Evolutionary conservation across 371 early-diverging fungal species (phyloP), one percentile per base, ranked within the genome.

Genomic region (Rhizoclosmatium hyalinum): DNA sequence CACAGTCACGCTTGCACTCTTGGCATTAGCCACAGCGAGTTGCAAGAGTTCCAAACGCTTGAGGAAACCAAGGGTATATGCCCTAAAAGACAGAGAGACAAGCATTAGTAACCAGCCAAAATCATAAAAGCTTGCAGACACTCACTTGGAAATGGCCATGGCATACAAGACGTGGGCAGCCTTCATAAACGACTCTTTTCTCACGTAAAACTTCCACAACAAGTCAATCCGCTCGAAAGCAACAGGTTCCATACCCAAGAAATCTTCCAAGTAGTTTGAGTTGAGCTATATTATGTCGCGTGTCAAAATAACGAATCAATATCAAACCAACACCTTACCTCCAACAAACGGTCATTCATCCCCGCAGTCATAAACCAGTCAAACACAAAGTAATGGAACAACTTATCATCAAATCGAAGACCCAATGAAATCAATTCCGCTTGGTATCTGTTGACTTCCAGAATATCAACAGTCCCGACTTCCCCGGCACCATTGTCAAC

Each of bases 181-280:
- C 41, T 90, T 87, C 43, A 83, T 82, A 77, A 86, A 92, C 71
- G 89, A 85, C 61, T 84, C 84, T 24, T 85, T 80, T 60, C 87
- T 86, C 68, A 91, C 86, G 72, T 92, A 93, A 75, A 88, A 93
- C 66, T 88, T 85, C 92, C 94, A 94, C 32, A 95, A 83, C 68
- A 94, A 84, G 46, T 92, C 88, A 24, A 84, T 81, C 47, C 83
- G 84, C 19, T 88, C 87, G 12, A 88, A 56, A 2, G 84, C 78
- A 10, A 75, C 72, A 2, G 90, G 87, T 63, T 87, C 86, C 21
- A 85, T 75, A 65, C 83, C 80, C 69, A 96, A 83, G 70, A 87
- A 95, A 32, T 89, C 89, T 69, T 92, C 90, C 61, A 96, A 82
- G 65, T 87, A 90, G 1, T 84, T 85, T 5, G 91, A 85, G 3